Percentiles rank a stretch among this genome's conserved stretches.
Conservation (phyloP, 2,329 filamentous ascomycete genomes). For the Curvularia spicifera region DNA sequence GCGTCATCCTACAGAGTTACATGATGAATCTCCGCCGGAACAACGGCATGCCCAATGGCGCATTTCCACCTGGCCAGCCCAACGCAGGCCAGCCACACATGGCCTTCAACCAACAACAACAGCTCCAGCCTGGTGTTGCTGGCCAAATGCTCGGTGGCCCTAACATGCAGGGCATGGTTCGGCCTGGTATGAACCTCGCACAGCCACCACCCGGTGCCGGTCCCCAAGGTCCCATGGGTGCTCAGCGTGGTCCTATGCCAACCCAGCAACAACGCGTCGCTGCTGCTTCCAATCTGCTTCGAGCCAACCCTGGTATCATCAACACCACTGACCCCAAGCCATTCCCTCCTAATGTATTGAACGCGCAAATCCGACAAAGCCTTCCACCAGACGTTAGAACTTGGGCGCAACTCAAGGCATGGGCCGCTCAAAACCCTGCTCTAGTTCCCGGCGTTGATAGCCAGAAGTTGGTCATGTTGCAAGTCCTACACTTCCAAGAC, state of each 20-base stretch:
- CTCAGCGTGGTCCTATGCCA: slow-evolving; percentile 32
- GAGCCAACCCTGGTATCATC: slow-evolving; percentile 45
- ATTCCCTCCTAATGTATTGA: slow-evolving; percentile 41
- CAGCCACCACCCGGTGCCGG: slow-evolving; percentile 36
- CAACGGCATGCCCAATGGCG: slow-evolving; percentile 32
- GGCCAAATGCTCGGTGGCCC: slow-evolving; percentile 38
- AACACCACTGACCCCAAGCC: slow-evolving; percentile 39
- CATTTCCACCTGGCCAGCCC: slow-evolving; percentile 29
- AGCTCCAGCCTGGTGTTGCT: slow-evolving; percentile 27
- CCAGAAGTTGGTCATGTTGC: slow-evolving; percentile 45
- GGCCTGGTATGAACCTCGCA: slow-evolving; percentile 38
- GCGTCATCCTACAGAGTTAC: slow-evolving; percentile 35
- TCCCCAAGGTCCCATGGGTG: slow-evolving; percentile 33
- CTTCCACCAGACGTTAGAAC: slow-evolving; percentile 60
- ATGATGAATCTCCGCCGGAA: slow-evolving; percentile 30
- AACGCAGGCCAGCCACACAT: slow-evolving; percentile 36
- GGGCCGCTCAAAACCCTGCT: slow-evolving; percentile 55
- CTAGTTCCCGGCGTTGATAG: slow-evolving; percentile 35
- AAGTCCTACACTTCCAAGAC: slow-evolving; percentile 55
- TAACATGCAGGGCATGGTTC: slow-evolving; percentile 37
- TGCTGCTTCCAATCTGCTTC: slow-evolving; percentile 36
- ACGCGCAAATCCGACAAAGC: slow-evolving; percentile 29
- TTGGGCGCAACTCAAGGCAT: slow-evolving; percentile 65
- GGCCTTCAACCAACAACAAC: slow-evolving; percentile 42
- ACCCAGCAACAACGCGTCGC: slow-evolving; percentile 39